phyloP scores from a whole-genome alignment of 306 rosid species.

The Acacia confusa region DNA sequence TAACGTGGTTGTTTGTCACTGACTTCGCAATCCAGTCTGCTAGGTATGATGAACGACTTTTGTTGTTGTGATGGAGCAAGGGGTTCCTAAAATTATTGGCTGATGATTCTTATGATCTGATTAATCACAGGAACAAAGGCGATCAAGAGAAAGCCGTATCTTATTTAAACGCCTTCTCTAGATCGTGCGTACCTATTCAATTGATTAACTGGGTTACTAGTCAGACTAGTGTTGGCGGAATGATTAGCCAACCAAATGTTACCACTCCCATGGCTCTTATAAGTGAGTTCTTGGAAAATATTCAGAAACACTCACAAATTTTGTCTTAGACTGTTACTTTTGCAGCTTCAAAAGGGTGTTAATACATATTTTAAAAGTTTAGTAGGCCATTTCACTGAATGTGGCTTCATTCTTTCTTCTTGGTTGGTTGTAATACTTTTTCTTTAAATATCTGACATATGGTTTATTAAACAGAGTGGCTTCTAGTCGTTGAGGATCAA shows the following conservation, averaged over 20 bases:
- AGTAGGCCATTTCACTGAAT: slow-evolving; percentile 12
- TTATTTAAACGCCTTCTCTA: slow-evolving; percentile 54
- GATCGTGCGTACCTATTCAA: slow-evolving; percentile 61
- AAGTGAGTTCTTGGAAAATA: slow-evolving; percentile 46
- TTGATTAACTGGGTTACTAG: slow-evolving; percentile 65
- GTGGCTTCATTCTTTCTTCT: slow-evolving; percentile 16
- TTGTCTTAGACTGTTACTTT: slow-evolving; percentile 21
- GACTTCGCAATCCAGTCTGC: slow-evolving; percentile 62
- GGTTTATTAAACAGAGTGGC: slow-evolving; percentile 62
- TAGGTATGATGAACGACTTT: slow-evolving; percentile 50
- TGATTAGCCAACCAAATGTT: slow-evolving; percentile 52
- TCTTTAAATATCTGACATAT: background rate
- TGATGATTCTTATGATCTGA: slow-evolving; percentile 39
- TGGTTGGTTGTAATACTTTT: background rate
- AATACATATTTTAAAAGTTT: background rate
- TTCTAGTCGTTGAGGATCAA: slow-evolving; percentile 61
- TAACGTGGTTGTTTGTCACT: slow-evolving; percentile 66
- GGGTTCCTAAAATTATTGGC: slow-evolving; percentile 26
- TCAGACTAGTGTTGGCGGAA: slow-evolving; percentile 48
- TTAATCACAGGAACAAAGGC: slow-evolving; percentile 61
- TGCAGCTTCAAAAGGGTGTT: slow-evolving; percentile 14
- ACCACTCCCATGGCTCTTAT: slow-evolving; percentile 70
- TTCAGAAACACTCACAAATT: background rate
- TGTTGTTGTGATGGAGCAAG: slow-evolving; percentile 26
- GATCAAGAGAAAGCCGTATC: slow-evolving; percentile 59